Evolutionary conservation across 2,329 filamentous ascomycete genomes (phyloP).

Genomic region (Colletotrichum incanum): DNA sequence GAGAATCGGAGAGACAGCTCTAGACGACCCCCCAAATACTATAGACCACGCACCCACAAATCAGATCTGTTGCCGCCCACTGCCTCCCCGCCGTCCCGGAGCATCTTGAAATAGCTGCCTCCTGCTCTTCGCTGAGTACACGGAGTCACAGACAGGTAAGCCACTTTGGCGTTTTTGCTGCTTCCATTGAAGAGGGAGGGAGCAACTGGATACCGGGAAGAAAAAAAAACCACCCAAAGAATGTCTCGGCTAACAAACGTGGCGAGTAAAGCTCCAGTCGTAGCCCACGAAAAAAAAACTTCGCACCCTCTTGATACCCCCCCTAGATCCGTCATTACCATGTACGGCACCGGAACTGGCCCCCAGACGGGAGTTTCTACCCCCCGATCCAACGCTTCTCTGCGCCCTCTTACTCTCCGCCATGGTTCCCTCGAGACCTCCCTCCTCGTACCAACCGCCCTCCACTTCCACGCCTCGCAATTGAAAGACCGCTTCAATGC

Average conservation of each 20-base stretch:
- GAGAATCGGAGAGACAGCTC: slow-evolving; percentile 36
- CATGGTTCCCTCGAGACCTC: slow-evolving; percentile 98
- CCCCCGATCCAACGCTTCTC: slow-evolving; percentile 91
- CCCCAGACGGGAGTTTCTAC: slow-evolving; percentile 97
- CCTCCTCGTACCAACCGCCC: slow-evolving; percentile 93
- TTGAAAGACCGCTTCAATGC: slow-evolving; percentile 92
- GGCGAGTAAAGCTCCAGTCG: slow-evolving; percentile 37
- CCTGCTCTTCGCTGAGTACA: slow-evolving; percentile 59
- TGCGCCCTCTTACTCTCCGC: slow-evolving; percentile 89
- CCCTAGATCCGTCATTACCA: slow-evolving; percentile 63
- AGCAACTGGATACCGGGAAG: neutral
- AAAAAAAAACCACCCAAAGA: neutral
- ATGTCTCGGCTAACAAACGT: slow-evolving; percentile 34
- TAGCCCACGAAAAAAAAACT: slow-evolving; percentile 40
- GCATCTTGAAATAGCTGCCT: slow-evolving; percentile 46
- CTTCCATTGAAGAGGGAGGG: neutral
- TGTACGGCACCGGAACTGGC: slow-evolving; percentile 89
- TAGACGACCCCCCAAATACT: slow-evolving; percentile 20
- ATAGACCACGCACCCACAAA: neutral
- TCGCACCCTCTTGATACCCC: slow-evolving; percentile 58
- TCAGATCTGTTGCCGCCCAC: slow-evolving; percentile 3
- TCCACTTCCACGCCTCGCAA: slow-evolving; percentile 96
- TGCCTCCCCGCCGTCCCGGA: slow-evolving; percentile 32
- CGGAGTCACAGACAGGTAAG: slow-evolving; percentile 50
- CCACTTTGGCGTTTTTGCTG: neutral